phyloP scores from a whole-genome alignment of 768 basidiomycete genomes.

The Mycena vulgaris region DNA sequence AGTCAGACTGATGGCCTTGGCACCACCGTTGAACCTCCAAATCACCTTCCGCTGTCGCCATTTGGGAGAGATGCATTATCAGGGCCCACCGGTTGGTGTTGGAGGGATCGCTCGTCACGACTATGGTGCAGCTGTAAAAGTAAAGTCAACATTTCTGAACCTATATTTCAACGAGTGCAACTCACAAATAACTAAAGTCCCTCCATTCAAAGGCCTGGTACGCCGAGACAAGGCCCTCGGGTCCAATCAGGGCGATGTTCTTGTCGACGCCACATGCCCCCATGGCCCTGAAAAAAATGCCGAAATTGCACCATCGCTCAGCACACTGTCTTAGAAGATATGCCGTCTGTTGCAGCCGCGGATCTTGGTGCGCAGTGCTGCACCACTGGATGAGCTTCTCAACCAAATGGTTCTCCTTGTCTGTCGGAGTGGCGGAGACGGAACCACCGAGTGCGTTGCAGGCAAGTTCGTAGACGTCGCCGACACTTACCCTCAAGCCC shows the following conservation, averaged over 20 bases:
- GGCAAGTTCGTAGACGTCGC: slow-evolving; percentile 6
- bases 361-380: not conserved
- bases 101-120: not conserved
- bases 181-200: slow-evolving; percentile 8
- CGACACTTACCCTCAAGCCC: not conserved
- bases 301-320: slow-evolving; percentile 19
- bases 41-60: not conserved
- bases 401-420: slow-evolving; percentile 2
- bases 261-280: slow-evolving; percentile 8
- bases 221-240: slow-evolving; percentile 1
- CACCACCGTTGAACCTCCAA: slow-evolving; percentile 4
- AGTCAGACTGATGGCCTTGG: not conserved
- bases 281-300: not conserved
- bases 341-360: not conserved
- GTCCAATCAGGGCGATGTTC: not conserved
- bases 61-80: not conserved
- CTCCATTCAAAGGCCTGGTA: slow-evolving; percentile 18
- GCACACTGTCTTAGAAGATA: slow-evolving; percentile 1
- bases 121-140: slow-evolving; percentile 7
- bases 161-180: not conserved
- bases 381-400: not conserved
- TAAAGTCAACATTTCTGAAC: not conserved
- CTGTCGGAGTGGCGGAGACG: slow-evolving; percentile 7
- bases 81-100: slow-evolving; percentile 6
- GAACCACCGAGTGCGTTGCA: not conserved